phyloP scores from a whole-genome alignment of 805 yeast genomes.

The Ogataea saltuana region DNA sequence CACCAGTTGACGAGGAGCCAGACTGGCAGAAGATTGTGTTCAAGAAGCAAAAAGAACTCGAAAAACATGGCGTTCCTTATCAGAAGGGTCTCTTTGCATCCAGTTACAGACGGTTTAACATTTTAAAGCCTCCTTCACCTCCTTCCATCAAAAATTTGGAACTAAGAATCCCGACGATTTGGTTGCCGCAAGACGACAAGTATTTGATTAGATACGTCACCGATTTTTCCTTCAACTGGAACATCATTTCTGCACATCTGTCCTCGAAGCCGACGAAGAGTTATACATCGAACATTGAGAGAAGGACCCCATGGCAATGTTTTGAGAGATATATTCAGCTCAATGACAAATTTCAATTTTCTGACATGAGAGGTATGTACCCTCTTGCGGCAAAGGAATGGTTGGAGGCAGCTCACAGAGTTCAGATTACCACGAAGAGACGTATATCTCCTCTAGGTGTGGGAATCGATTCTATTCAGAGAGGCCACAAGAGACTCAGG shows the following conservation, averaged over 20 bases:
- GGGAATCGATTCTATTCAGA: conserved; percentile 86
- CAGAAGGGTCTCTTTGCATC: conserved; percentile 60
- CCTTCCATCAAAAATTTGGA: conserved; percentile 82
- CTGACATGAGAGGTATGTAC: conserved; percentile 84
- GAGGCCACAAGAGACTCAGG: conserved; percentile 87
- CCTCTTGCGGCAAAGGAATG: conserved; percentile 85
- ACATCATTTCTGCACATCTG: conserved; percentile 79
- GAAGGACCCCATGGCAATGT: conserved; percentile 98
- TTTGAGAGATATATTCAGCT: conserved; percentile 94
- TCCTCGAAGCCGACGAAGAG: conserved; percentile 64
- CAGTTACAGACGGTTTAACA: conserved; percentile 55
- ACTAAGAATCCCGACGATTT: conserved; percentile 85
- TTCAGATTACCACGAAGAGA: conserved; percentile 84
- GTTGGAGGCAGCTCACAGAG: conserved; percentile 88
- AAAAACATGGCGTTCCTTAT: conserved; percentile 40
- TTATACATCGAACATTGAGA: conserved; percentile 84
- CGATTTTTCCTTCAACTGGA: conserved; percentile 92
- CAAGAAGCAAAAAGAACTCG: conserved; percentile 47
- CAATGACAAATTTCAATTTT: conserved; percentile 81
- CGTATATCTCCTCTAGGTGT: conserved; percentile 91
- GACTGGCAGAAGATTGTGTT: conserved; percentile 60
- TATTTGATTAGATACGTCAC: conserved; percentile 76
- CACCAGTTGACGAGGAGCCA: conserved; percentile 62
- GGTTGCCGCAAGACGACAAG: conserved; percentile 95
- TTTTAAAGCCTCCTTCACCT: conserved; percentile 85